Evolutionary conservation across 2,329 filamentous ascomycete species (phyloP).

Genomic region (Scortechinia acanthostroma): DNA sequence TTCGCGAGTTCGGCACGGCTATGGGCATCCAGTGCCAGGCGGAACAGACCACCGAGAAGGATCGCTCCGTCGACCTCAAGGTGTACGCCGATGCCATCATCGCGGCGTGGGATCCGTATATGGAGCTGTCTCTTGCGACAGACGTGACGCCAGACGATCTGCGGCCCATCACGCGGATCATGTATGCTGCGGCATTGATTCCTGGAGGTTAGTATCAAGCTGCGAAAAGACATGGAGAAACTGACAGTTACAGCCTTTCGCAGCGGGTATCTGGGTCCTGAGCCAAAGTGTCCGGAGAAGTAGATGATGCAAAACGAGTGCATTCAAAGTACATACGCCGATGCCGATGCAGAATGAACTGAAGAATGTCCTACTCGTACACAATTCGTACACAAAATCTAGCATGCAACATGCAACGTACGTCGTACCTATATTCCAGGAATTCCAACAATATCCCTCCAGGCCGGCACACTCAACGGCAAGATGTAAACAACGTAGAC

Average conservation of each 20-base stretch:
- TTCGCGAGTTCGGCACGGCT: constrained; percentile 44
- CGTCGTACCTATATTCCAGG: neutral
- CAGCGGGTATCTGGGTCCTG: neutral
- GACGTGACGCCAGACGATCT: constrained; percentile 26
- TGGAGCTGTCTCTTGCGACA: constrained; percentile 18
- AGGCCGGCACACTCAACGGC: neutral
- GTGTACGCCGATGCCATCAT: constrained; percentile 22
- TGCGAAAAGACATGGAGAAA: constrained; percentile 3
- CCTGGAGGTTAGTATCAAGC: constrained; percentile 37
- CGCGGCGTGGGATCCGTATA: constrained; percentile 24
- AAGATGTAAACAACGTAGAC: neutral
- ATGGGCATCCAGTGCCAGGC: constrained; percentile 32
- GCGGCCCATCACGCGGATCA: constrained; percentile 43
- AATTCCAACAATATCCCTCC: neutral
- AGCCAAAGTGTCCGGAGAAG: neutral
- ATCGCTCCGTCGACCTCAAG: constrained; percentile 14
- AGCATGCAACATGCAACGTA: too few relatives aligned
- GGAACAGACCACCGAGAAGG: constrained; percentile 20
- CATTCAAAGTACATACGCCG: neutral
- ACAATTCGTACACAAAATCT: too few relatives aligned
- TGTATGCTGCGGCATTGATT: constrained; percentile 46
- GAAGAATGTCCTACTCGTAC: neutral
- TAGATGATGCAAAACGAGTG: neutral
- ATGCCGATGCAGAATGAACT: neutral
- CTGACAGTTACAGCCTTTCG: neutral